Percentiles rank a stretch among this genome's conserved stretches.
Conservation (phyloP, 2,329 filamentous ascomycete genomes). For the Fonsecaea pugnacius region DNA sequence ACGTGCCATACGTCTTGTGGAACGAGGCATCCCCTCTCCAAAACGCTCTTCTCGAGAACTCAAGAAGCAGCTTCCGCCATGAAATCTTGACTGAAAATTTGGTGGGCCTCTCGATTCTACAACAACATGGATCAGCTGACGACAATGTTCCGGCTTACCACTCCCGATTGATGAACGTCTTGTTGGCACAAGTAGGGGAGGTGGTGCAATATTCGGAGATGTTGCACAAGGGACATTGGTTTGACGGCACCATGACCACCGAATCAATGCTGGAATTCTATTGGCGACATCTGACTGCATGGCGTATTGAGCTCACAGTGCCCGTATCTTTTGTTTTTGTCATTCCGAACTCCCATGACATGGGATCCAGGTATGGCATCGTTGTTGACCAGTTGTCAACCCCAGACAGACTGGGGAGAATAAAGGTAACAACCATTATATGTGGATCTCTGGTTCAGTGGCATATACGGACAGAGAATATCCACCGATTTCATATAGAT, state of each 20-base stretch:
- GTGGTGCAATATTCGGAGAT: slow-evolving; percentile 57
- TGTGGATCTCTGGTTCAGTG: slow-evolving; percentile 39
- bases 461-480: slow-evolving; percentile 50
- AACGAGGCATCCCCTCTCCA: slow-evolving; percentile 58
- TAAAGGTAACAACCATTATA: slow-evolving; percentile 45
- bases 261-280: slow-evolving; percentile 56
- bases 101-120: slow-evolving; percentile 57
- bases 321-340: slow-evolving; percentile 52
- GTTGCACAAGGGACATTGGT: slow-evolving; percentile 56
- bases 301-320: slow-evolving; percentile 24
- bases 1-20: slow-evolving; percentile 64
- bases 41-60: slow-evolving; percentile 52
- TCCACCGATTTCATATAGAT: slow-evolving; percentile 48
- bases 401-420: slow-evolving; percentile 57
- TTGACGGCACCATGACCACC: slow-evolving; percentile 61
- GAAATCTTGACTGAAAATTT: slow-evolving; percentile 60
- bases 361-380: slow-evolving; percentile 58
- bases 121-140: slow-evolving; percentile 61
- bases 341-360: slow-evolving; percentile 58
- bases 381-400: slow-evolving; percentile 55
- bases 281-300: slow-evolving; percentile 41
- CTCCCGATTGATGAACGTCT: slow-evolving; percentile 58
- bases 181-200: slow-evolving; percentile 50
- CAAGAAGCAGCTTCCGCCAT: slow-evolving; percentile 59
- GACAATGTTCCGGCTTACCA: slow-evolving; percentile 65